Evolutionary conservation across 1,284 basidiomycete genomes (phyloP).

Genomic region (Melanopsichium pennsylvanicum): DNA sequence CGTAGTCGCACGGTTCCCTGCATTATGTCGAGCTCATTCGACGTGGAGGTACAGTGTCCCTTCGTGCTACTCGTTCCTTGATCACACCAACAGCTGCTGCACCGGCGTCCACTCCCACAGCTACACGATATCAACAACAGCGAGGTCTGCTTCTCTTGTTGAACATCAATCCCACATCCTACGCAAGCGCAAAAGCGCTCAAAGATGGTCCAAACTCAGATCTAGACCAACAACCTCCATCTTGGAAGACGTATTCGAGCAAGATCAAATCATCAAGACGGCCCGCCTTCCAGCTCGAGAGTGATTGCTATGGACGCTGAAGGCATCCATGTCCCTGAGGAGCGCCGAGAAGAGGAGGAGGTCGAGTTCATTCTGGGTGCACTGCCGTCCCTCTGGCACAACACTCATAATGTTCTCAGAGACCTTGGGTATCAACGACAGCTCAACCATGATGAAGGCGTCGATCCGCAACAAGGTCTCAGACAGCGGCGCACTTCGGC

Average conservation of each 20-base stretch:
- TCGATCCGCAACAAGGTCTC: constrained; percentile 6
- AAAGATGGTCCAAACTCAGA: too few relatives aligned
- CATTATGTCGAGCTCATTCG: background rate
- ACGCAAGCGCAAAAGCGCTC: too few relatives aligned
- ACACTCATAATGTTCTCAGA: constrained; percentile 35
- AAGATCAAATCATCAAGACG: background rate
- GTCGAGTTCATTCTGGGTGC: constrained; percentile 42
- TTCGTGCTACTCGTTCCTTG: too few relatives aligned
- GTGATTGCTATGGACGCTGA: constrained; percentile 16
- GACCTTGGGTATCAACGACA: constrained; percentile 26
- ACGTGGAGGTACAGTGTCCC: constrained; percentile 10
- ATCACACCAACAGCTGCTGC: too few relatives aligned
- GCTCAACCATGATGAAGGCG: background rate
- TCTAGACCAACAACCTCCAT: too few relatives aligned
- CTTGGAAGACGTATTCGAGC: too few relatives aligned
- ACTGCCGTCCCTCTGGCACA: constrained; percentile 31
- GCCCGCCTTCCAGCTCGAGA: too few relatives aligned
- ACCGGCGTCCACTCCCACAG: too few relatives aligned
- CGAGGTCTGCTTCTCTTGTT: too few relatives aligned
- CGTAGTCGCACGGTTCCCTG: constrained; percentile 18
- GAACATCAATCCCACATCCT: too few relatives aligned
- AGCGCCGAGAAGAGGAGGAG: constrained; percentile 32
- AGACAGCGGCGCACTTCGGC: background rate
- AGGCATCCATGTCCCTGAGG: constrained; percentile 4
- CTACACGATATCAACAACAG: too few relatives aligned